Evolutionary conservation across 768 basidiomycete species (phyloP).

Genomic region (Xerocomellus dryophilus): DNA sequence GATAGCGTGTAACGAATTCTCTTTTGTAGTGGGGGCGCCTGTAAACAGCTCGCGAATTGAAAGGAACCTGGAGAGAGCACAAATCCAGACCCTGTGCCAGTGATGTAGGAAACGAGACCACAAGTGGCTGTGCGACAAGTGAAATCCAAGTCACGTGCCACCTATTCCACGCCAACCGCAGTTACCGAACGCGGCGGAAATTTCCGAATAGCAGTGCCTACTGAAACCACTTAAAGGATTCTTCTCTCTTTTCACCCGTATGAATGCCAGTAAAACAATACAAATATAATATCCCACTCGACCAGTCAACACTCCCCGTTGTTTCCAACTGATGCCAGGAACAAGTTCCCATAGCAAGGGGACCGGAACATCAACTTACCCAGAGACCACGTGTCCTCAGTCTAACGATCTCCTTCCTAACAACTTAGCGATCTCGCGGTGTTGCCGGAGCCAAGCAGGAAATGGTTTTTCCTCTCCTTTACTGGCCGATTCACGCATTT

Average conservation of each 20-base stretch:
- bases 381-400: conserved; percentile 28
- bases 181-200: not conserved
- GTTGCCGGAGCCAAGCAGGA: conserved; percentile 78
- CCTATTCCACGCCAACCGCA: not conserved
- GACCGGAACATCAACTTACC: not conserved
- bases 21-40: not conserved
- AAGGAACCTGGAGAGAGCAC: conserved; percentile 4
- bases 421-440: conserved; percentile 78
- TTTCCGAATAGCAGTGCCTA: not conserved
- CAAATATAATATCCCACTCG: not conserved
- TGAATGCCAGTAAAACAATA: not conserved
- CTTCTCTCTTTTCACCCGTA: no score
- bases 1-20: not conserved
- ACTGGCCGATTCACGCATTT: conserved; percentile 45
- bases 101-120: conserved; percentile 20
- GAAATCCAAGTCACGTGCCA: conserved; percentile 21
- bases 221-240: not conserved
- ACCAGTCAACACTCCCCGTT: not conserved
- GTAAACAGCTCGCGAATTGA: conserved; percentile 2
- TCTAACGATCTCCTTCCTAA: conserved; percentile 69
- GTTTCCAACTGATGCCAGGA: not conserved
- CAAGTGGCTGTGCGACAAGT: conserved; percentile 20
- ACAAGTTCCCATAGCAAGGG: conserved; percentile 4
- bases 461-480: conserved; percentile 51
- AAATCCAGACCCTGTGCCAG: conserved; percentile 5